These are phyloP conservation scores for Vaccinium vitisidaea DNA, from an alignment of 148 eudicot species.

Conservation along the genomic window DNA sequence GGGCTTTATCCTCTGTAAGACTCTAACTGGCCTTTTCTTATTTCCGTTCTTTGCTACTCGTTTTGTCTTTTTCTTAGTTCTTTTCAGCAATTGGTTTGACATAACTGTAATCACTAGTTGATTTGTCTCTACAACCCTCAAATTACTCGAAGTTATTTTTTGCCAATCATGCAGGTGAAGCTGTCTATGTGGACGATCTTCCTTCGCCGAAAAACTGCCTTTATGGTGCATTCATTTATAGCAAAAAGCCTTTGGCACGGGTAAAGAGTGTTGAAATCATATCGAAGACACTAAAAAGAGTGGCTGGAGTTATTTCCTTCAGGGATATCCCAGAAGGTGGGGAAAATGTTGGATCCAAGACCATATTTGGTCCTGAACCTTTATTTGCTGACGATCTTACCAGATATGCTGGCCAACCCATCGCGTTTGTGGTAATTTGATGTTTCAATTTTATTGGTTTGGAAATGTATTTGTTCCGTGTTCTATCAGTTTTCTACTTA, in stretches of 20 bases:
- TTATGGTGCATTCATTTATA: constrained; percentile 83
- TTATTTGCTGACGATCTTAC: constrained; percentile 81
- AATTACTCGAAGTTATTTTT: not conserved
- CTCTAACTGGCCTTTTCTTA: not conserved
- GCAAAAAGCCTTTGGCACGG: constrained; percentile 80
- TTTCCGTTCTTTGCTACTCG: not conserved
- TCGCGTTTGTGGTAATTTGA: constrained; percentile 76
- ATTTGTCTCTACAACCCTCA: not conserved
- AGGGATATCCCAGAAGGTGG: constrained; percentile 83
- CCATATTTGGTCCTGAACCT: constrained; percentile 55
- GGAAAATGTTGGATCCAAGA: constrained; percentile 52
- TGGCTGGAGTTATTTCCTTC: constrained; percentile 46
- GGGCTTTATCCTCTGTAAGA: not conserved
- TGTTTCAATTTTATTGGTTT: not conserved
- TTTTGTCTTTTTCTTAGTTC: not conserved
- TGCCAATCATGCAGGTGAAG: constrained; percentile 64
- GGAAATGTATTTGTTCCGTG: not conserved
- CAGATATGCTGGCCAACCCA: constrained; percentile 67
- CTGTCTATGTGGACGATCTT: constrained; percentile 86
- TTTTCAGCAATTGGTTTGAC: not conserved
- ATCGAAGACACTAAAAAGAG: constrained; percentile 47
- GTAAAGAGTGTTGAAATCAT: constrained; percentile 48
- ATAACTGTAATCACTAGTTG: not conserved
- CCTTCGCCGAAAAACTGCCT: constrained; percentile 88
- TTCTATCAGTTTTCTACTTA: not conserved